phyloP scores from a whole-genome alignment of 2,329 filamentous ascomycete species.

The Fusarium irregulare region DNA sequence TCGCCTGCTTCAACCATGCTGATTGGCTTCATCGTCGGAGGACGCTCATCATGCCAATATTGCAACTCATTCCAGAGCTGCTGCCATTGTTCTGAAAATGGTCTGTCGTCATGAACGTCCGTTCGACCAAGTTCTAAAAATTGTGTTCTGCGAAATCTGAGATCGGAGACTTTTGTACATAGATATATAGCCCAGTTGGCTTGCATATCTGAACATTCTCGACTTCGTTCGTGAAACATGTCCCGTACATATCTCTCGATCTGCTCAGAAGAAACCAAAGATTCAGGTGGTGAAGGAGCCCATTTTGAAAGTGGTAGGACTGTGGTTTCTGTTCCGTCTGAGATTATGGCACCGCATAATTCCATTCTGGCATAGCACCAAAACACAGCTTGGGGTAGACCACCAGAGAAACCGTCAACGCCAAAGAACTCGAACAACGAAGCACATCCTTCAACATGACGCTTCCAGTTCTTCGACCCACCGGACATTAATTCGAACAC shows the following conservation, averaged over 20 bases:
- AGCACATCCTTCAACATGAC: conserved; percentile 67
- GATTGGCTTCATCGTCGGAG: conserved; percentile 51
- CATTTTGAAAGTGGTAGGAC: conserved; percentile 62
- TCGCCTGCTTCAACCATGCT: conserved; percentile 32
- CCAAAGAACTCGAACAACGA: conserved; percentile 62
- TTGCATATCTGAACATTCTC: conserved; percentile 58
- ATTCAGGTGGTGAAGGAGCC: conserved; percentile 48
- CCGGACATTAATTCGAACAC: conserved; percentile 62
- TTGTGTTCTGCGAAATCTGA: conserved; percentile 51
- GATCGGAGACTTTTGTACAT: conserved; percentile 60
- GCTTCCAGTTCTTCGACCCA: conserved; percentile 62
- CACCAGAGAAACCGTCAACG: conserved; percentile 58
- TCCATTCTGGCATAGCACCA: conserved; percentile 71
- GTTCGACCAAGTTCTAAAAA: conserved; percentile 54
- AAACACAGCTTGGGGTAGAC: conserved; percentile 64
- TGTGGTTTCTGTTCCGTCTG: conserved; percentile 59
- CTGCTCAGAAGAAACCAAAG: conserved; percentile 10
- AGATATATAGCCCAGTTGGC: conserved; percentile 67
- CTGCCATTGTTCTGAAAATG: conserved; percentile 56
- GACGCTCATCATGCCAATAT: conserved; percentile 57
- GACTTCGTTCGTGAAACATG: conserved; percentile 47
- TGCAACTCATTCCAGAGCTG: conserved; percentile 60
- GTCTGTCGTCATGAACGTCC: conserved; percentile 52
- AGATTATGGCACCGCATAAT: conserved; percentile 65
- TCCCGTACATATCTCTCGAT: conserved; percentile 31